Evolutionary conservation across 805 yeast genomes (phyloP).

Genomic region (Candida maris): DNA sequence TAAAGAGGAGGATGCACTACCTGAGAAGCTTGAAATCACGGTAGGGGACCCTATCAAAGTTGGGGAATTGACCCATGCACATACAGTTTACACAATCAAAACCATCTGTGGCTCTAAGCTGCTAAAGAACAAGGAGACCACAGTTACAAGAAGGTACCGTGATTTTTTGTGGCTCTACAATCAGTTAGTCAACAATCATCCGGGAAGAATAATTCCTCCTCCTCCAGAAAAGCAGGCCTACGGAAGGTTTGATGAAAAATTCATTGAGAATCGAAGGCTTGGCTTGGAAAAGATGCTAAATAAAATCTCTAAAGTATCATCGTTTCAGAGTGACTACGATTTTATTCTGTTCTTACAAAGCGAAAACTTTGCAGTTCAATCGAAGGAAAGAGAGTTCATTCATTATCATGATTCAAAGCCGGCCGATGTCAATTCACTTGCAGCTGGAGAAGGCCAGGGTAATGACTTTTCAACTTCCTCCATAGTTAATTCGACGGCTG

Average conservation of each 20-base stretch:
- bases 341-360: constrained; percentile 75
- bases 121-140: constrained; percentile 36
- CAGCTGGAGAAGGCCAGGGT: constrained; percentile 17
- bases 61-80: constrained; percentile 85
- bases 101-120: constrained; percentile 50
- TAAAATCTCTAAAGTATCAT: constrained; percentile 57
- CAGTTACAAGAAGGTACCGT: constrained; percentile 79
- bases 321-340: constrained; percentile 67
- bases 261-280: constrained; percentile 79
- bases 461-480: constrained; percentile 27
- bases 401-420: constrained; percentile 25
- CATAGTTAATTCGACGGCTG: constrained; percentile 21
- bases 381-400: constrained; percentile 62
- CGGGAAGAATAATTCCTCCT: constrained; percentile 90
- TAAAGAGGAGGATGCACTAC: constrained; percentile 3
- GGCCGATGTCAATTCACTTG: constrained; percentile 30
- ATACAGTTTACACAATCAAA: constrained; percentile 79
- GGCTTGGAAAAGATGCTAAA: constrained; percentile 83
- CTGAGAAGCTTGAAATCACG: constrained; percentile 50
- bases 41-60: constrained; percentile 92
- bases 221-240: constrained; percentile 94
- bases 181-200: constrained; percentile 79
- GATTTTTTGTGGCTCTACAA: constrained; percentile 95
- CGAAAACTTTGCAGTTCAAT: constrained; percentile 61
- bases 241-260: constrained; percentile 87